Evolutionary conservation across 2,329 filamentous ascomycete species (phyloP), one percentile per base, ranked within the genome.

Genomic region (Trichophyton verrucosum): DNA sequence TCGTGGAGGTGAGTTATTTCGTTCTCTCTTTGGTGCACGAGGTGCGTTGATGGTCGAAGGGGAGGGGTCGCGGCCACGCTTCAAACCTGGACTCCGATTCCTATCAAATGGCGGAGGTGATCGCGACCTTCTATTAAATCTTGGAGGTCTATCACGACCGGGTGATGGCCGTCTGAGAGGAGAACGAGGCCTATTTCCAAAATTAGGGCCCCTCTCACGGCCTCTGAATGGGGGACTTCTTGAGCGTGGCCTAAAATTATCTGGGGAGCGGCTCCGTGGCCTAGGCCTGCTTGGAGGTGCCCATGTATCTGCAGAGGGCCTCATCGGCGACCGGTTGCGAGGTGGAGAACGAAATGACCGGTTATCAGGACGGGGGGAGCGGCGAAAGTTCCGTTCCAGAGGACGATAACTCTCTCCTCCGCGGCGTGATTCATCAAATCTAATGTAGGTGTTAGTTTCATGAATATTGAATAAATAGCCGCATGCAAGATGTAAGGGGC

Each of bases 381-480:
- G 71, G 42, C 71, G 71, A 61, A 66, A 65, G 36, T 64, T 46
- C 64, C 71, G 68, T 55, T 69, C 69, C 4, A 33, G 24, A 9
- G 74, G 74, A n/a, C 74, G 73, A 67, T 76, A 76, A 62, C 74
- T 76, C 65, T 76, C 74, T 57, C 74, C 73, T 46, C 74, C 73
- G 61, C 74, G 72, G n/a, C 74, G 72, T 33, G 73, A 71, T 60
- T 76, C 62, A 30, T 66, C 64, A 57, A 64, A 67, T 64, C 66
- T 68, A 47, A 42, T 13, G 17, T 4, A 40, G 22, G 20, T 22
- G 55, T 42, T 11, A 57, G 49, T 13, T 15, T 22, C 20, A 4
- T 47, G 9, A 22, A 47, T 7, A 27, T 38, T 11, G 9, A 3
- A n/a, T 53, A 17, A 22, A 30, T 6, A 33, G 49, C 49, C 24